Conservation (phyloP, 2,329 filamentous ascomycete species). For the Ambrosiella beaveri region DNA sequence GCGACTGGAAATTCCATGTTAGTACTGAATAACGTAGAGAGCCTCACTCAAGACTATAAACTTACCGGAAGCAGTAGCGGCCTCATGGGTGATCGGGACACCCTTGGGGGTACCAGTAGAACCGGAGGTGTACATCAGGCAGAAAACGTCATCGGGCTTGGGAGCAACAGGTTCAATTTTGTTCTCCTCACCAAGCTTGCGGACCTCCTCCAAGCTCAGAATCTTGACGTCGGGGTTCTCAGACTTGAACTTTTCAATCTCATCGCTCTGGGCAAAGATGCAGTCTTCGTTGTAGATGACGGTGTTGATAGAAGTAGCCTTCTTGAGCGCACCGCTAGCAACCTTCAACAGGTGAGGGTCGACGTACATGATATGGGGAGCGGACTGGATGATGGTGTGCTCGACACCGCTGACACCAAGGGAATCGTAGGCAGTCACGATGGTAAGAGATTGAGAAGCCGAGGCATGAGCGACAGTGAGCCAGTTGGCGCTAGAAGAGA, state of each 20-base stretch:
- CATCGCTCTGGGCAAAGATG: slow-evolving; percentile 31
- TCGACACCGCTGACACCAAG: slow-evolving; percentile 69
- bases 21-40: slow-evolving; percentile 6
- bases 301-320: slow-evolving; percentile 36
- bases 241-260: slow-evolving; percentile 38
- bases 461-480: slow-evolving; percentile 60
- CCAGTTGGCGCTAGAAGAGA: slow-evolving; percentile 51
- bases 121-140: slow-evolving; percentile 75
- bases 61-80: slow-evolving; percentile 53
- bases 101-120: slow-evolving; percentile 83
- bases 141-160: slow-evolving; percentile 60
- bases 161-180: slow-evolving; percentile 55
- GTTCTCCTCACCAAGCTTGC: slow-evolving; percentile 45
- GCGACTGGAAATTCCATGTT: slow-evolving; percentile 34
- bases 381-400: slow-evolving; percentile 71
- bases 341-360: slow-evolving; percentile 62
- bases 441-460: slow-evolving; percentile 72
- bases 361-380: slow-evolving; percentile 67
- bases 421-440: slow-evolving; percentile 91
- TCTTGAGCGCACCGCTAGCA: slow-evolving; percentile 37
- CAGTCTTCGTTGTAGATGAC: slow-evolving; percentile 46
- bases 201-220: slow-evolving; percentile 37
- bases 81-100: slow-evolving; percentile 64
- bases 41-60: slow-evolving; percentile 19
- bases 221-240: slow-evolving; percentile 37